Evolutionary conservation across 192 early-diverging fungal genomes (phyloP), one percentile per base, ranked within the genome.

Genomic region (Diversispora eburnea): DNA sequence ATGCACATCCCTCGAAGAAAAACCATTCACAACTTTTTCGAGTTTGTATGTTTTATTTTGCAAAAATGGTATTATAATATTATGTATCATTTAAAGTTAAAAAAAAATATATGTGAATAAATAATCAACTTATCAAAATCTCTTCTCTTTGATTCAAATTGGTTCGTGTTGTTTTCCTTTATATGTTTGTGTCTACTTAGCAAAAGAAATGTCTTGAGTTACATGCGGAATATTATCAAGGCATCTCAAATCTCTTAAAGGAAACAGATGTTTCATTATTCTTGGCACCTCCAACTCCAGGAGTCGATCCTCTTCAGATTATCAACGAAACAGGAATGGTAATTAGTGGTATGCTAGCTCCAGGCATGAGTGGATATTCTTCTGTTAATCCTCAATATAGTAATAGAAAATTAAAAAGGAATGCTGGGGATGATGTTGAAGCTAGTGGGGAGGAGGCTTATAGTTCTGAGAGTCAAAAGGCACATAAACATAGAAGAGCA

Each of bases 121-220:
- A 33, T 33, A 33, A 33, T 33, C 25, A 33, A 33, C 25, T 33
- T 33, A 33, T 33, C 25, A 33, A 33, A 33, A 1, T 33, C 25
- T 33, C 2, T 0, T 33, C 2, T 33, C 25, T 2, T 33, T 33
- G 25, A 33, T 33, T 33, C 25, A 33, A 33, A 33, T 33, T 33
- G 25, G 25, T 33, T 33, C 25, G 25, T 33, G 25, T 33, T 33
- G 25, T 33, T 2, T 33, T 33, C 25, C 25, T 33, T 19, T 22
- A 0, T 13, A 22, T 10, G 15, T 43, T 63, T 42, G 20, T 8
- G 4, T 15, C 46, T 9, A 19, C 4, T 17, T 71, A 71, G 69
- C 69, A 71, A 71, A 71, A 71, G 43, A 71, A 71, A 12, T 71
- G 69, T 20, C 69, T 71, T 19, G 69, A 71, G 59, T 15, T 71